Evolutionary conservation across 129 eudicot genomes (phyloP).

Genomic region (Saussurea involucrata): DNA sequence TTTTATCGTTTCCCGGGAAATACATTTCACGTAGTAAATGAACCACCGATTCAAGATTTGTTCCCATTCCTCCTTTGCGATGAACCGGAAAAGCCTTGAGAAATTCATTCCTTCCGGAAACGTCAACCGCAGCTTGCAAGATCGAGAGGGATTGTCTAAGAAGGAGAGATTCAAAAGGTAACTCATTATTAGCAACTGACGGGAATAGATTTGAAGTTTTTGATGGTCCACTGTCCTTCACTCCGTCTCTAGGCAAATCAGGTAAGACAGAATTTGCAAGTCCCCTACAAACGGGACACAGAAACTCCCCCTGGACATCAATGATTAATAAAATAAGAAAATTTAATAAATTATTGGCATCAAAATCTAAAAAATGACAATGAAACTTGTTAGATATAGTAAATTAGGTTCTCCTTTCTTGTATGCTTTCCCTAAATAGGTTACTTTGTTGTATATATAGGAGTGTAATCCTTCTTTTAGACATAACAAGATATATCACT

Average conservation of each 20-base stretch:
- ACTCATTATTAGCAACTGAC: constrained; percentile 19
- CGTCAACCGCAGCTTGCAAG: constrained; percentile 57
- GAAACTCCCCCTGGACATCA: constrained; percentile 75
- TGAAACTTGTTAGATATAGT: too few relatives aligned
- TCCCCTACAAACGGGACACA: constrained; percentile 96
- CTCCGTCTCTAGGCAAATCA: constrained; percentile 41
- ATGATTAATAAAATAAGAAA: background rate
- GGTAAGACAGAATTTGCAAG: constrained; percentile 89
- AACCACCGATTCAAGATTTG: constrained; percentile 53
- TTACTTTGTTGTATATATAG: too few relatives aligned
- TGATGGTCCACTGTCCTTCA: constrained; percentile 26
- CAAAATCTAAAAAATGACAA: background rate
- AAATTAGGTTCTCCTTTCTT: too few relatives aligned
- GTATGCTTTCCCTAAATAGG: too few relatives aligned
- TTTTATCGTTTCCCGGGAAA: constrained; percentile 57
- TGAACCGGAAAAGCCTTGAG: constrained; percentile 47
- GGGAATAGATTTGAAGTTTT: constrained; percentile 12
- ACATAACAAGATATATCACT: too few relatives aligned
- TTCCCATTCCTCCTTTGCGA: constrained; percentile 33
- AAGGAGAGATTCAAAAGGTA: constrained; percentile 24
- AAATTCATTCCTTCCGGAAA: constrained; percentile 48
- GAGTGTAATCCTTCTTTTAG: too few relatives aligned
- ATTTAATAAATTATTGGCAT: background rate
- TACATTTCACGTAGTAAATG: constrained; percentile 62
- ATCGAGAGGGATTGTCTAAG: constrained; percentile 63